phyloP scores from a whole-genome alignment of 495 filamentous ascomycete species.

The Poronia punctata region DNA sequence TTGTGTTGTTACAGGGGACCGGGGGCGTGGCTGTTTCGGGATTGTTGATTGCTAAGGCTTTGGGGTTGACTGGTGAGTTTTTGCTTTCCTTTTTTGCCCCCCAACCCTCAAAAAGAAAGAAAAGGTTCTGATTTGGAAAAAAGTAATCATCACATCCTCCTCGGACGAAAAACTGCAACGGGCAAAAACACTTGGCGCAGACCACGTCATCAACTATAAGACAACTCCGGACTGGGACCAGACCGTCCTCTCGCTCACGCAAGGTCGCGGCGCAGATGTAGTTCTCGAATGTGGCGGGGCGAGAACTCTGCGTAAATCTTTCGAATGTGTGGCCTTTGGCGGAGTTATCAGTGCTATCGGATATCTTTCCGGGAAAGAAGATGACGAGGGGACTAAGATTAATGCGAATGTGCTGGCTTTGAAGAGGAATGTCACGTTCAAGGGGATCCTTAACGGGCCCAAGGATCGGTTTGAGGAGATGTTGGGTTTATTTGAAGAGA shows the following conservation, averaged over 20 bases:
- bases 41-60: constrained; percentile 33
- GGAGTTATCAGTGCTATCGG: constrained; percentile 41
- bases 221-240: constrained; percentile 35
- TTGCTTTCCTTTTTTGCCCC: not conserved
- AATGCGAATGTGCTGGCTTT: constrained; percentile 35
- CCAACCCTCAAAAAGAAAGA: no score
- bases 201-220: constrained; percentile 40
- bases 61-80: constrained; percentile 31
- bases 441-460: constrained; percentile 30
- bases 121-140: no score
- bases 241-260: constrained; percentile 31
- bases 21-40: constrained; percentile 35
- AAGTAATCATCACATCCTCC: constrained; percentile 44
- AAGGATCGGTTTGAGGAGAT: constrained; percentile 32
- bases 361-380: constrained; percentile 38
- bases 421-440: constrained; percentile 29
- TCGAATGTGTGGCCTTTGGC: constrained; percentile 36
- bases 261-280: constrained; percentile 33
- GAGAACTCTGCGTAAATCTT: constrained; percentile 32
- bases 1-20: constrained; percentile 39
- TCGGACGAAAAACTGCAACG: constrained; percentile 36
- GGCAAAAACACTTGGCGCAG: constrained; percentile 37
- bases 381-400: constrained; percentile 28
- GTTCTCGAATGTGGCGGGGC: constrained; percentile 48
- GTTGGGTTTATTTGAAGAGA: constrained; percentile 25